A percentile compares a stretch with the other conserved stretches of the same genome.
phyloP scores from a whole-genome alignment of 768 basidiomycete genomes.

The Suillus ampliporus region DNA sequence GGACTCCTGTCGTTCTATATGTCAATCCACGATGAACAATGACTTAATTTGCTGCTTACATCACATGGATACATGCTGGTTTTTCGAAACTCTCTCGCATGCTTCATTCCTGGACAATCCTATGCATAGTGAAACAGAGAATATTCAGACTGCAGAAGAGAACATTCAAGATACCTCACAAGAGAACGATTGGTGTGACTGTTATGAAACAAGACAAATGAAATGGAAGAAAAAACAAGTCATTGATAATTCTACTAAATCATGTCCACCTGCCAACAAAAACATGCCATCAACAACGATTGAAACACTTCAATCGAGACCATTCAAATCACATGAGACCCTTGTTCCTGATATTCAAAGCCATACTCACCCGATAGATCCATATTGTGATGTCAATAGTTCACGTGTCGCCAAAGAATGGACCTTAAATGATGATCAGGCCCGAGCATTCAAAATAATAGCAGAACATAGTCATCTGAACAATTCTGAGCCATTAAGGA shows the following conservation, averaged over 20 bases:
- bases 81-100: too few relatives aligned
- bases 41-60: neutral
- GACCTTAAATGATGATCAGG: constrained; percentile 38
- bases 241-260: neutral
- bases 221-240: neutral
- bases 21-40: neutral
- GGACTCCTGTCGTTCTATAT: too few relatives aligned
- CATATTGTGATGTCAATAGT: neutral
- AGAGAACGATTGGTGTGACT: neutral
- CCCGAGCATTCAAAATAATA: too few relatives aligned
- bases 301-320: neutral
- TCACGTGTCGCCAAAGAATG: neutral
- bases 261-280: neutral
- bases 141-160: neutral
- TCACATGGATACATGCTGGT: neutral
- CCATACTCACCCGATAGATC: neutral
- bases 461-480: too few relatives aligned
- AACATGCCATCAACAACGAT: neutral
- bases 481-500: too few relatives aligned
- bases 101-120: too few relatives aligned
- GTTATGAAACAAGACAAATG: neutral
- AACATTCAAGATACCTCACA: neutral
- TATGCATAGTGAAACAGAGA: too few relatives aligned
- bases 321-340: accelerated
- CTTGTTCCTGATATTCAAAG: neutral